Base-by-base conservation (phyloP, 2,329 filamentous ascomycete species). In the Aspergillus sojae region DNA sequence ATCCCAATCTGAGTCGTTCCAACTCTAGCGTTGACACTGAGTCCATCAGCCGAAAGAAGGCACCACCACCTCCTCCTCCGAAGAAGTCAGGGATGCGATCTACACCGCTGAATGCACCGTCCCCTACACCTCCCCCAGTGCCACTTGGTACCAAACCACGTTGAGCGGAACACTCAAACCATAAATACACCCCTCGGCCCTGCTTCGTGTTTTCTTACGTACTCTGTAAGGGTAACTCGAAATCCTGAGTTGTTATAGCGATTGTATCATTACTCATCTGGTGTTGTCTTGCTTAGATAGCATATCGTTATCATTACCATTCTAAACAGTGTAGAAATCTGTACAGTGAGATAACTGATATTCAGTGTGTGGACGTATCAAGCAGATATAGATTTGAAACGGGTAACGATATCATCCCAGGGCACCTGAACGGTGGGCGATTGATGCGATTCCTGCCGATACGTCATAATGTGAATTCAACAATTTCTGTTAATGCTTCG, bases 141-240 rank as follows among this genome's bases (percentile, higher is more conserved):
- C 86, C 86, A 0, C 68, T 87, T 65, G 78, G 77, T 21, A 88
- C 85, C 62, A 89, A 88, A 71, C 87, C 87, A 57, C 77, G 76
- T 60, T 80, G 70, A 78, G 62, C 58, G 12, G 80, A n/a, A 28
- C 78, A 34, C 39, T 28, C 23, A 53, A 7, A 7, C 39, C 57
- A 36, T 32, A 21, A 46, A 11, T 21, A 48, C 4, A 9, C 0
- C 21, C 21, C 30, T 5, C 12, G 9, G 34, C 34, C 16, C 34
- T 16, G 5, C 14, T 21, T 16, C 1, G 9, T 41, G 9, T 21
- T 56, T 57, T 57, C 14, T 16, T 36, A 11, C n/a, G 50, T n/a
- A 30, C n/a, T 12, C n/a, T 36, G 21, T 36, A 12, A 26, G 12
- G 32, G 45, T 30, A 28, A 30, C n/a, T 52, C n/a, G 21, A 7